Conservation (phyloP, 83 land plant species). For the Picea mariana region DNA sequence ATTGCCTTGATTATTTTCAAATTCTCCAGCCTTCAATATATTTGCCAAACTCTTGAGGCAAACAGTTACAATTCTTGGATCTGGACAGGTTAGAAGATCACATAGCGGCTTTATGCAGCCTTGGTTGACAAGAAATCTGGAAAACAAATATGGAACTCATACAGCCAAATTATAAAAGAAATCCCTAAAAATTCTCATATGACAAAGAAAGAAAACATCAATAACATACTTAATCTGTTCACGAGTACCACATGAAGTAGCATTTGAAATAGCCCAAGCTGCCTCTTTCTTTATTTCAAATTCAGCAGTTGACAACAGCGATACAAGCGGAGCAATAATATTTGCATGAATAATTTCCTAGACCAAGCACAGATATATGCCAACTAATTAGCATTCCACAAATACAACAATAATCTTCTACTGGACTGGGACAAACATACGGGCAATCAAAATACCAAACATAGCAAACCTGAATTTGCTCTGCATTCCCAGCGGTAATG, state of each 20-base stretch:
- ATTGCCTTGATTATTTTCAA: conserved; percentile 29
- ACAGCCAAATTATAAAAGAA: no score
- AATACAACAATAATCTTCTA: no score
- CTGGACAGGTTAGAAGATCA: conserved; percentile 40
- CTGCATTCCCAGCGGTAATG: not conserved
- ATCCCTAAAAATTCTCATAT: no score
- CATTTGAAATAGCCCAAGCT: conserved; percentile 51
- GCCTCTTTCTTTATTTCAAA: conserved; percentile 59
- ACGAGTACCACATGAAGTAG: conserved; percentile 41
- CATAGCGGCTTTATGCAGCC: conserved; percentile 63
- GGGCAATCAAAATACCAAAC: no score
- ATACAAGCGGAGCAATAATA: conserved; percentile 40
- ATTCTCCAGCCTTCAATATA: conserved; percentile 41
- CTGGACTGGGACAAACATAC: no score
- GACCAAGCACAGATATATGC: not conserved
- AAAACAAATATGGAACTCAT: no score
- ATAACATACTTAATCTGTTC: conserved; percentile 50
- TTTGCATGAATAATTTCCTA: conserved; percentile 35
- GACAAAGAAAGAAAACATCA: not conserved
- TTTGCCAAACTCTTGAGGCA: conserved; percentile 39
- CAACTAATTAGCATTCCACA: no score
- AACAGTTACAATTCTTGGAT: conserved; percentile 26
- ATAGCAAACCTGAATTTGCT: conserved; percentile 14
- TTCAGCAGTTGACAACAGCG: conserved; percentile 40
- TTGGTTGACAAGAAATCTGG: conserved; percentile 55